phyloP scores from a whole-genome alignment of 352 stramenopile genomes.

The Phytophthora multivora region DNA sequence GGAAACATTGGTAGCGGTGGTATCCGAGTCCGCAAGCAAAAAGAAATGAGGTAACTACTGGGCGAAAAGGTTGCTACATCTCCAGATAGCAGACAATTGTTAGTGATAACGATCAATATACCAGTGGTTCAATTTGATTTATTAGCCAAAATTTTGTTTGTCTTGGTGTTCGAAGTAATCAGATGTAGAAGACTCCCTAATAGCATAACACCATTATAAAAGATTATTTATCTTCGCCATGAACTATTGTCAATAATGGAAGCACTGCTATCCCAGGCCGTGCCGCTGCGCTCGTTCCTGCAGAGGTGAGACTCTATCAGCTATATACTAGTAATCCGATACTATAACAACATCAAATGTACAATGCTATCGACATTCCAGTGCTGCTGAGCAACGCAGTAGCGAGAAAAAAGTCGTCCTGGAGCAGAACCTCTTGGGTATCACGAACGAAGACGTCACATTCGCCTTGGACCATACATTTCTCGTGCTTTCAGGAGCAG shows the following conservation, averaged over 20 bases:
- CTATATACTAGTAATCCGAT: not conserved
- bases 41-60: not conserved
- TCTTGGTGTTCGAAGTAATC: no score
- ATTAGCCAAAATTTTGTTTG: no score
- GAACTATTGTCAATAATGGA: conserved; percentile 31
- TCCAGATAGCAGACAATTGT: no score
- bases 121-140: no score
- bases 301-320: conserved; percentile 29
- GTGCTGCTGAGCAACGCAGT: conserved; percentile 14
- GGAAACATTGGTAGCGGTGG: not conserved
- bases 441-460: conserved; percentile 16
- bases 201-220: no score
- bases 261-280: conserved; percentile 33
- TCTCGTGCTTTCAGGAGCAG: conserved; percentile 19
- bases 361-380: conserved; percentile 3
- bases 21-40: not conserved
- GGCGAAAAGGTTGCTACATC: no score
- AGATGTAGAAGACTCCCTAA: no score
- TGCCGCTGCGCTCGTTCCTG: conserved; percentile 46
- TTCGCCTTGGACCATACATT: conserved; percentile 50
- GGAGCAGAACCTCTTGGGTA: conserved; percentile 14
- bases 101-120: no score
- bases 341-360: not conserved
- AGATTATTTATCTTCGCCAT: no score
- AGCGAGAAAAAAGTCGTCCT: conserved; percentile 7